Base-by-base conservation (phyloP, 2,329 filamentous ascomycete species). In the Ascochyta koolunga region DNA sequence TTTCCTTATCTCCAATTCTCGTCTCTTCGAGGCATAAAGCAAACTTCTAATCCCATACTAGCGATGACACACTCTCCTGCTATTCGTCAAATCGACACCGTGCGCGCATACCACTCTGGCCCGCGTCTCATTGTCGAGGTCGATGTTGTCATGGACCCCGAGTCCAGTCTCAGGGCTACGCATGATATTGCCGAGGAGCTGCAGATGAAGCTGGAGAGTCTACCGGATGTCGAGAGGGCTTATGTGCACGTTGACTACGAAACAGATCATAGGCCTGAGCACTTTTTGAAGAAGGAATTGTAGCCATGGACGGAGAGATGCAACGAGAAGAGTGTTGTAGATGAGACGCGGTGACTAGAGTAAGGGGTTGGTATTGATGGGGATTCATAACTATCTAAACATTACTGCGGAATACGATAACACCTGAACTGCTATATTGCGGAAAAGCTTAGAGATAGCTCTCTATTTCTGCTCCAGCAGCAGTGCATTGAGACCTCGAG, bases 201-300 rank as follows among this genome's bases (percentile, higher is more conserved):
- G 66, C 95, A 99, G 80, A 89, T 89, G 59, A 98, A 98, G 79
- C 81, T 98, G 2, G 95, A 99, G 82, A 90, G 88, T 51, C 76
- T 99, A 59, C 93, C 95, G 0, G 89, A 96, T 71, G 88, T 98
- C 9, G 95, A 98, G 82, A 81, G 95, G 54, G 92, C 92, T 0
- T 98, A 97, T 72, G 95, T 98, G 18, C 95, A 99, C 74, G 93
- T 97, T 16, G 95, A 99, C 75, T 98, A 96, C 67, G 95, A 98
- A 79, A 97, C 93, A 4, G 92, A 89, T 16, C 95, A 98, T 76
- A 93, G 95, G 75, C 93, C 93, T 0, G 93, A 97, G 79, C 93
- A 88, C 72, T 87, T 70, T 54, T 73, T 85, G 71, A 88, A 88
- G 73, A 88, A 88, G 76, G 85, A 87, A 63, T 67, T 87, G 40